A percentile compares a stretch with the other conserved stretches of the same genome.
phyloP scores from a whole-genome alignment of 164 flowering plant genomes.

The Berberis vulgaris region DNA sequence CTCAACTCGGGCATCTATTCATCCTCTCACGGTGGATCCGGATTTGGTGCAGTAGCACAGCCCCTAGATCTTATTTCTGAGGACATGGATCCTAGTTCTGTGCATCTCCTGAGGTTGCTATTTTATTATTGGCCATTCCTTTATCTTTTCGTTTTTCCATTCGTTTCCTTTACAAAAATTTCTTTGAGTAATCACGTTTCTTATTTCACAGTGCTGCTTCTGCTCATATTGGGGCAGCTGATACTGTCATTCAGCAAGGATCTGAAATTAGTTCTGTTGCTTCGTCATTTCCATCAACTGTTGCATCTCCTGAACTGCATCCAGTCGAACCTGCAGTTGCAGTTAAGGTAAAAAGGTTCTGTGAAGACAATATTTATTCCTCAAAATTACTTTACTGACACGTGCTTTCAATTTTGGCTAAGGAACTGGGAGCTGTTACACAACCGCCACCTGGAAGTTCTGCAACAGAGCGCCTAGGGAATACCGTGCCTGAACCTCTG shows the following conservation, averaged over 20 bases:
- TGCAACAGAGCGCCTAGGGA: conserved; percentile 37
- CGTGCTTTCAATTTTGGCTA: conserved; percentile 5
- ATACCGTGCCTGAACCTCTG: conserved; percentile 38
- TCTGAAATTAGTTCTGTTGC: conserved; percentile 32
- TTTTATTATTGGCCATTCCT: neutral
- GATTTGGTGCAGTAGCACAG: conserved; percentile 20
- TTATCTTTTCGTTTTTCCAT: neutral
- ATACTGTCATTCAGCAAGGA: conserved; percentile 7
- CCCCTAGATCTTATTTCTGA: conserved; percentile 56
- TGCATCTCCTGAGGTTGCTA: conserved; percentile 45
- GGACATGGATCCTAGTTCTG: conserved; percentile 43
- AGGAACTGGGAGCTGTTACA: conserved; percentile 51
- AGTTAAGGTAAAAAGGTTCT: conserved; percentile 21
- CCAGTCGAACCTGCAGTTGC: conserved; percentile 31
- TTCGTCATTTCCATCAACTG: conserved; percentile 15
- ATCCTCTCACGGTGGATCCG: conserved; percentile 33
- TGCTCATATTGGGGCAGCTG: conserved; percentile 35
- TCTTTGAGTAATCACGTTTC: neutral
- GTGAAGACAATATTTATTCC: neutral
- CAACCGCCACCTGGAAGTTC: conserved; percentile 34
- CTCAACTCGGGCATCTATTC: conserved; percentile 35
- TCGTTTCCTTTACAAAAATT: neutral
- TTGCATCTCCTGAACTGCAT: conserved; percentile 40
- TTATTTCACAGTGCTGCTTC: conserved; percentile 42
- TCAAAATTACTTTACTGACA: neutral